A percentile compares a stretch with the other conserved stretches of the same genome.
Evolutionary conservation across 2,329 filamentous ascomycete species (phyloP).

Genomic region (Penicillium sp.): DNA sequence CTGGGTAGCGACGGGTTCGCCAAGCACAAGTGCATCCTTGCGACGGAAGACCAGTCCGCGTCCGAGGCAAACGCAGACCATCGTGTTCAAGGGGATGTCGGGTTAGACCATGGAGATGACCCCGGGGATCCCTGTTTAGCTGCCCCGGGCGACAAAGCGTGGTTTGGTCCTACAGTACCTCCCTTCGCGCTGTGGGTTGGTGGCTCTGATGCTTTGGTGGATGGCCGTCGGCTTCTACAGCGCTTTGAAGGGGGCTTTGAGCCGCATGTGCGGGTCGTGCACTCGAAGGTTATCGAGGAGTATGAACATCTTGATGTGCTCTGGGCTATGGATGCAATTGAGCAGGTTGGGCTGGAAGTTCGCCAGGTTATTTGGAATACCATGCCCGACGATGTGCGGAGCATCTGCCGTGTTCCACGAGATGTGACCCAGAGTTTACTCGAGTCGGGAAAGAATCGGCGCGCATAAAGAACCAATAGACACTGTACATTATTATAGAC

Average conservation of each 20-base stretch:
- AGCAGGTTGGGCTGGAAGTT: slow-evolving; percentile 80
- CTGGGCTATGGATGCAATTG: slow-evolving; percentile 87
- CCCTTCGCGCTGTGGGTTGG: slow-evolving; percentile 88
- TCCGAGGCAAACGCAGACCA: slow-evolving; percentile 54
- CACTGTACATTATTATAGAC: background rate
- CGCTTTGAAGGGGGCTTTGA: slow-evolving; percentile 77
- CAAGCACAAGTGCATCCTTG: slow-evolving; percentile 81
- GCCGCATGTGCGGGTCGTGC: slow-evolving; percentile 77
- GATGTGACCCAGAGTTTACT: slow-evolving; percentile 30
- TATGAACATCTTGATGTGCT: slow-evolving; percentile 95
- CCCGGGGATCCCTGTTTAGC: slow-evolving; percentile 20
- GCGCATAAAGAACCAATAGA: background rate
- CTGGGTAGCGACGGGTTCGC: slow-evolving; percentile 83
- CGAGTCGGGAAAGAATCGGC: background rate
- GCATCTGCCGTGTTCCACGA: slow-evolving; percentile 64
- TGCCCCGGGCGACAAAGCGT: slow-evolving; percentile 56
- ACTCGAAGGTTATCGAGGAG: slow-evolving; percentile 77
- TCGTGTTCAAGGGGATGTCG: slow-evolving; percentile 15
- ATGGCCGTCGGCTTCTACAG: slow-evolving; percentile 72
- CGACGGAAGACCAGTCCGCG: slow-evolving; percentile 71
- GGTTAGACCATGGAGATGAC: slow-evolving; percentile 17
- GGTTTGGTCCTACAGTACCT: slow-evolving; percentile 79
- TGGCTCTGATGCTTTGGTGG: slow-evolving; percentile 80
- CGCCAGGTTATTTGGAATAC: slow-evolving; percentile 84
- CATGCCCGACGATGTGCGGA: slow-evolving; percentile 56